Evolutionary conservation across 257 asterid genomes (phyloP), one percentile per base, ranked within the genome.

Genomic region (Solanum pimpinellifolium): DNA sequence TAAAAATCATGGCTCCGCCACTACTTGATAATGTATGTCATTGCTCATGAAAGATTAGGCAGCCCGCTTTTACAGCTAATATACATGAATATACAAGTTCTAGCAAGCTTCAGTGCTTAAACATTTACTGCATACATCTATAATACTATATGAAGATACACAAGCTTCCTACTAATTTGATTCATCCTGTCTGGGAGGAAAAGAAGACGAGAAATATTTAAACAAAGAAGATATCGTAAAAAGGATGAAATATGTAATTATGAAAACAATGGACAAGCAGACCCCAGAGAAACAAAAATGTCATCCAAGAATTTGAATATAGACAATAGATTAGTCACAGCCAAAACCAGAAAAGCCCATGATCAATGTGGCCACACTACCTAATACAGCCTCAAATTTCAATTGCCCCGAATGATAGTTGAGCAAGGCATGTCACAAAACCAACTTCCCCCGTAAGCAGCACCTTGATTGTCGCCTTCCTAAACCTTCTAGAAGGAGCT

Each of bases 271-370:
- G 60, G 76, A 27, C 82, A 70, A 44, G 85, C 69, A 62, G 86
- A 87, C 62, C 86, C 87, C 84, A 77, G 87, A 81, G 85, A 44
- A 80, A 83, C 87, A 86, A 89, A 88, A 89, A 52, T 91, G 92
- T 84, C 86, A 88, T 88, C 85, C 88, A 86, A 85, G 87, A 77
- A 87, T 70, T 84, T 52, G 56, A 86, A 87, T 83, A 84, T 86
- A 46, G 90, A 86, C 92, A 88, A 86, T 76, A 60, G 70, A 90
- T 83, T 87, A 74, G 82, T 74, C 88, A 87, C 88, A 87, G 93
- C 90, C 90, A 84, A 80, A 68, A 73, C 86, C 89, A 83, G 86
- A 62, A 86, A 10, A 27, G 74, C 85, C 86, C 65, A 83, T 35
- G 60, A 88, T 86, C 87, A 59, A 13, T 25, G 78, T 74, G 70